Evolutionary conservation across 257 asterid species (phyloP), one percentile per base, ranked within the genome.

Genomic region (Ilex aquifolium): DNA sequence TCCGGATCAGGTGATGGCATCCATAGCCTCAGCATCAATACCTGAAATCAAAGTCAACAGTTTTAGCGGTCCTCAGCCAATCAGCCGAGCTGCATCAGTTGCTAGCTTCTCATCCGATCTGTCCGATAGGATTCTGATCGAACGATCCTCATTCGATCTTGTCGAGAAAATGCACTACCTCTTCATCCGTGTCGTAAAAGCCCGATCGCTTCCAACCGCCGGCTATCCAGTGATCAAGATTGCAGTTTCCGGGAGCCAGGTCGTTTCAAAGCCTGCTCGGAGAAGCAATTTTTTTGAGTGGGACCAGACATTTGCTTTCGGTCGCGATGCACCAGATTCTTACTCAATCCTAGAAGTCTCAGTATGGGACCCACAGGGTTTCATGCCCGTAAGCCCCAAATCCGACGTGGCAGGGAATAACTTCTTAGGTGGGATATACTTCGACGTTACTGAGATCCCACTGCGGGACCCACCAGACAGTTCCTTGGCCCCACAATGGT

Each of bases 121-220:
- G 63, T 79, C 90, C 0, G 97, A 85, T 2, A 61, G 83, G 65
- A 76, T 83, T 2, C 44, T 81, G 5, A 73, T 83, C 15, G 96
- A 90, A 48, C 81, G 79, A 49, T 80, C 93, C 69, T 60, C 95
- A n/a, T 90, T 90, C 73, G 97, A 90, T 49, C 83, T 90, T 0
- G 97, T 90, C 0, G 97, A 90, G 59, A 90, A 90, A 49, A 90
- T 90, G 96, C 93, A 85, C 48, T 90, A 90, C 68, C 77, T 90
- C 32, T 90, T 87, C 32, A 81, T 90, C 3, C 80, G 96, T 2
- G 88, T 88, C 7, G 96, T 88, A 6, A 83, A 79, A 72, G 93
- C 95, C 7, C 82, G 97, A 42, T 78, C 88, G 0, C 95, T 90
- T 7, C 93, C 96, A 13, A 82, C 96, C 7, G 32, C 74, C 29